These are phyloP conservation scores for Telopea speciosissima DNA, from an alignment of 177 flowering plant genomes.

Conservation along the genomic window DNA sequence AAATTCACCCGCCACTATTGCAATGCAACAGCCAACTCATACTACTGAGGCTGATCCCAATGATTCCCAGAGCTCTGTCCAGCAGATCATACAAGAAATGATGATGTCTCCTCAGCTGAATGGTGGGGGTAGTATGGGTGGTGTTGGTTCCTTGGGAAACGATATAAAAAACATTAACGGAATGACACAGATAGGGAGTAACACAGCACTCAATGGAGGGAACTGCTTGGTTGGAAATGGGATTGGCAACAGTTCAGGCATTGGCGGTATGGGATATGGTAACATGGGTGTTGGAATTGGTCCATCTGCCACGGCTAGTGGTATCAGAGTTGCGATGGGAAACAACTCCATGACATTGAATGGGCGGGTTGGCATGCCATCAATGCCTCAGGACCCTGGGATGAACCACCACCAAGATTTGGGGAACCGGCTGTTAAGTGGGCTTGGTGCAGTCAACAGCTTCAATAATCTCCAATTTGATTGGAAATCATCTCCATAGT, in stretches of 20 bases:
- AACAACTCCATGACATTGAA: conserved; percentile 54
- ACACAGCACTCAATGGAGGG: conserved; percentile 32
- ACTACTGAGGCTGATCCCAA: conserved; percentile 58
- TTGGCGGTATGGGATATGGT: conserved; percentile 45
- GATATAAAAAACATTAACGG: conserved; percentile 67
- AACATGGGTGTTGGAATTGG: conserved; percentile 52
- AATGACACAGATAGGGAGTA: conserved; percentile 32
- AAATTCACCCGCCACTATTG: conserved; percentile 63
- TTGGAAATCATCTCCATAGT: conserved; percentile 75
- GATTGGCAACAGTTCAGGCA: conserved; percentile 31
- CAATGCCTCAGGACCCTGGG: conserved; percentile 50
- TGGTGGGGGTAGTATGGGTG: conserved; percentile 48
- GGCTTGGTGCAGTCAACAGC: conserved; percentile 74
- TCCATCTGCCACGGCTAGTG: conserved; percentile 35
- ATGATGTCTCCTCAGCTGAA: conserved; percentile 65
- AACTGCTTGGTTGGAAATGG: conserved; percentile 56
- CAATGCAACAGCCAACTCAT: conserved; percentile 49
- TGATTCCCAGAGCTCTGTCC: conserved; percentile 91
- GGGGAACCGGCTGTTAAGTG: conserved; percentile 62
- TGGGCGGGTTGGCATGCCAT: conserved; percentile 58
- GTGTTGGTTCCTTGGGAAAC: conserved; percentile 45
- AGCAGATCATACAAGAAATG: conserved; percentile 81
- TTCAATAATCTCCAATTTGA: conserved; percentile 81
- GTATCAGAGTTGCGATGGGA: conserved; percentile 50
- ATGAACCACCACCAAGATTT: conserved; percentile 64